Conservation (phyloP, 148 eudicot species). For the Rhododendron ovatum region DNA sequence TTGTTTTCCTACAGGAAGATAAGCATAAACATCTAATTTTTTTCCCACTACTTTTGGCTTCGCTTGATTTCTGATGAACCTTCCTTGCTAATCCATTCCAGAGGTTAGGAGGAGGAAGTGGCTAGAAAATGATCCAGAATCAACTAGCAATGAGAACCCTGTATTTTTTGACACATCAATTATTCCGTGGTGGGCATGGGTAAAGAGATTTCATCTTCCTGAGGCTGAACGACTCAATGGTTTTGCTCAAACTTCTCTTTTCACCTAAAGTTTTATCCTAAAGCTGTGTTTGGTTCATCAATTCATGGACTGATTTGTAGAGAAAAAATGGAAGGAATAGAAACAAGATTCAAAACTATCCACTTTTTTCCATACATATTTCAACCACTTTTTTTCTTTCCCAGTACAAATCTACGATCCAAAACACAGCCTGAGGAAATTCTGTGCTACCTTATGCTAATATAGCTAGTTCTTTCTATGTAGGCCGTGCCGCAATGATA, state of each 20-base stretch:
- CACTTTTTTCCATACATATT: background rate
- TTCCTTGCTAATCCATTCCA: conserved; percentile 25
- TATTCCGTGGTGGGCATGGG: conserved; percentile 99
- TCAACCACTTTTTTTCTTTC: background rate
- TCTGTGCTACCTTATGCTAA: background rate
- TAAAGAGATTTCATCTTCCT: conserved; percentile 96
- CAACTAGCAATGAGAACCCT: conserved; percentile 72
- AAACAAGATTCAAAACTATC: background rate
- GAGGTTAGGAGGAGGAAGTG: conserved; percentile 96
- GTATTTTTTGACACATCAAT: conserved; percentile 86
- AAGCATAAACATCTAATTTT: background rate
- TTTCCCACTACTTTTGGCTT: background rate
- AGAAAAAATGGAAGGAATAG: background rate
- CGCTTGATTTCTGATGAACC: conserved; percentile 7
- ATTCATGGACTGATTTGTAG: background rate
- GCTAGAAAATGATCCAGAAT: conserved; percentile 85
- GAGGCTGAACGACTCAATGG: conserved; percentile 98
- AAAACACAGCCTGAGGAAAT: background rate
- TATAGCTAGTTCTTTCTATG: background rate
- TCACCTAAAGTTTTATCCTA: background rate
- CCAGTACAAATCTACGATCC: background rate
- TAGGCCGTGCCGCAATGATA: conserved; percentile 98
- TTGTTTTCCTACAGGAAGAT: background rate
- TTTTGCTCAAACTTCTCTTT: conserved; percentile 21
- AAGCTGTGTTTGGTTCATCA: background rate